phyloP scores from a whole-genome alignment of 495 filamentous ascomycete species.

The Aspergillus panamensis region DNA sequence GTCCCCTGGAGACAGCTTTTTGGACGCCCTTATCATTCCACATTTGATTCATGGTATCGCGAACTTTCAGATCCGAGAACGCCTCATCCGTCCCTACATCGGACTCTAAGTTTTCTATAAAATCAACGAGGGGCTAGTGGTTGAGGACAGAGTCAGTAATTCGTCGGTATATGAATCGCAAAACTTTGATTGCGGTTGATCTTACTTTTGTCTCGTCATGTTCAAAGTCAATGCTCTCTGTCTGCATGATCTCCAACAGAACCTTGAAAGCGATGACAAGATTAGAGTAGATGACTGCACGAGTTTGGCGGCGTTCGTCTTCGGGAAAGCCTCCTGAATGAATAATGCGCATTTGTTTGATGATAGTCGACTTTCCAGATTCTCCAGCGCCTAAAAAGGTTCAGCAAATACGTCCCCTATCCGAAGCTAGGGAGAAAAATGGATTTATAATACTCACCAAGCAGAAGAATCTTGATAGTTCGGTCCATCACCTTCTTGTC shows the following conservation, averaged over 20 bases:
- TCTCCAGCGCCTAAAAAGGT: slow-evolving; percentile 79
- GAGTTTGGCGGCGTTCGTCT: slow-evolving; percentile 86
- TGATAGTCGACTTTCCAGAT: slow-evolving; percentile 95
- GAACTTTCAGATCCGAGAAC: slow-evolving; percentile 63
- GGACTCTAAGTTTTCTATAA: slow-evolving; percentile 49
- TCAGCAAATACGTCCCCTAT: slow-evolving; percentile 5
- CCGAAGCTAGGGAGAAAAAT: not conserved
- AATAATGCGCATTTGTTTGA: slow-evolving; percentile 99
- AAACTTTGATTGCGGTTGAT: not conserved
- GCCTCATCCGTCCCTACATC: slow-evolving; percentile 76
- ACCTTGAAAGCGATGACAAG: slow-evolving; percentile 84
- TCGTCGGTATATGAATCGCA: not conserved
- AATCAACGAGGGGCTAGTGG: slow-evolving; percentile 28
- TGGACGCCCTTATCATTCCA: slow-evolving; percentile 85
- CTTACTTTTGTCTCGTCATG: slow-evolving; percentile 71
- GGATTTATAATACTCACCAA: slow-evolving; percentile 54
- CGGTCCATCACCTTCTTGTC: slow-evolving; percentile 78
- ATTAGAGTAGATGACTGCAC: slow-evolving; percentile 92
- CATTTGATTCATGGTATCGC: slow-evolving; percentile 71
- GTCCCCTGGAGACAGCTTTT: slow-evolving; percentile 79
- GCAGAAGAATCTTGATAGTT: slow-evolving; percentile 78
- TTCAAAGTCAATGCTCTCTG: slow-evolving; percentile 73
- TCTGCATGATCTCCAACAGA: slow-evolving; percentile 90
- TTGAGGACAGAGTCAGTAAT: slow-evolving; percentile 18
- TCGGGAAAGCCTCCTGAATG: slow-evolving; percentile 90